Evolutionary conservation across 345 rosid species (phyloP), one percentile per base, ranked within the genome.

Genomic region (Hibiscus mutabilis): DNA sequence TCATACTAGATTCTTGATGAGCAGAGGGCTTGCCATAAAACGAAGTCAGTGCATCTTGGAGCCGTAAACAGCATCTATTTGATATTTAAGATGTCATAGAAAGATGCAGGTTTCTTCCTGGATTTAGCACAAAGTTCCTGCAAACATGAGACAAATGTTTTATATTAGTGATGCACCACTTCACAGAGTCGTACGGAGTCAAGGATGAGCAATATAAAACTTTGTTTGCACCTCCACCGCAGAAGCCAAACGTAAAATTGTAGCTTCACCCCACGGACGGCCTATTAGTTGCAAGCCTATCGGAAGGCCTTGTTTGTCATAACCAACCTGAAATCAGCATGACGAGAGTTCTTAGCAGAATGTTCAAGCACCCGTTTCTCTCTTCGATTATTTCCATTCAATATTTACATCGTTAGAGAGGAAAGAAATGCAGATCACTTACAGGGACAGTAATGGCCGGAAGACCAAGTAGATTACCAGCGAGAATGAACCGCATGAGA

Each of bases 361-460:
- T 42, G 46, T 42, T 42, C 13, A 42, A 42, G 46, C 46, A 42
- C 3, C 46, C 46, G 42, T 37, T 37, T 37, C 35, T 29, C 40
- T 5, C 11, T 9, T 42, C 3, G 3, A 42, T 2, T 42, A 3
- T 42, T 25, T 40, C 13, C 11, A 59, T 31, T 42, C 13, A 42
- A 10, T 42, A 42, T 42, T 40, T 42, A 37, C 42, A 37, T 37
- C 13, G 60, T 31, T 22, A 33, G 42, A n/a, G 13, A 6, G 25
- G 24, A 55, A 65, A 55, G 72, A 44, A 46, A 9, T 1, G 53
- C 42, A 5, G 9, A 42, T 22, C 47, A 80, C 90, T 82, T 77
- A 92, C 96, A 1, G 97, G 97, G 74, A 92, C 78, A 74, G 94
- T 82, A 66, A 90, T 87, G 77, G 96, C 96, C 10, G 97, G 96